Evolutionary conservation across 2,329 filamentous ascomycete species (phyloP), one percentile per base, ranked within the genome.

Genomic region (Hymenoscyphus fructigenus): DNA sequence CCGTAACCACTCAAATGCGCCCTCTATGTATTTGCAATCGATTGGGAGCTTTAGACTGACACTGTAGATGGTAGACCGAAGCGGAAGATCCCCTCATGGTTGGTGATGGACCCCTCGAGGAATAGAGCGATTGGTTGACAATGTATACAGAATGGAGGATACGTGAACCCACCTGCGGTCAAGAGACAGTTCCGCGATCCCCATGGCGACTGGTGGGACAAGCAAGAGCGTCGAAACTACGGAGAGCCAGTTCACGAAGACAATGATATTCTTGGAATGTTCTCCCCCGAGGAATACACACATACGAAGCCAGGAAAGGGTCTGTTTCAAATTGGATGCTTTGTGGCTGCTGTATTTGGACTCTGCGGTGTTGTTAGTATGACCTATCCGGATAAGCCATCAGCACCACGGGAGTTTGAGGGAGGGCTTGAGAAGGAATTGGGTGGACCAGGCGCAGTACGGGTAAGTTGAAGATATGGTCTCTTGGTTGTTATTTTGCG

Each of bases 161-260:
- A 92, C 78, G 85, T 91, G 75, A 92, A 93, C 80, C 91, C 91
- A 65, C 87, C 88, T 15, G 80, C 84, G 62, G 82, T 94, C 79
- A 97, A 97, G 84, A 91, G 94, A 72, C 89, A 93, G 78, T 91
- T 92, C 81, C 92, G 95, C 77, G 95, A 98, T 79, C 95, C 96
- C 41, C 87, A 98, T 78, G 94, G 80, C 76, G 89, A 92, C 76
- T 99, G 93, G 92, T 98, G 93, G 92, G 94, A 99, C 80, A 91
- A 93, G 79, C 95, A 99, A 81, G 95, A 98, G 79, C 89, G 93
- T 77, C 88, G 95, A 75, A 98, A 99, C 84, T 98, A 91, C 77
- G 93, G 93, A 79, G 96, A 99, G 80, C 92, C 94, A 14, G 88
- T 96, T 61, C 94, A 99, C 79, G 96, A 99, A 80, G 95, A 99